A percentile compares a stretch with the other conserved stretches of the same genome.
phyloP scores from a whole-genome alignment of 1,284 basidiomycete genomes.

The Ustilago lituana region DNA sequence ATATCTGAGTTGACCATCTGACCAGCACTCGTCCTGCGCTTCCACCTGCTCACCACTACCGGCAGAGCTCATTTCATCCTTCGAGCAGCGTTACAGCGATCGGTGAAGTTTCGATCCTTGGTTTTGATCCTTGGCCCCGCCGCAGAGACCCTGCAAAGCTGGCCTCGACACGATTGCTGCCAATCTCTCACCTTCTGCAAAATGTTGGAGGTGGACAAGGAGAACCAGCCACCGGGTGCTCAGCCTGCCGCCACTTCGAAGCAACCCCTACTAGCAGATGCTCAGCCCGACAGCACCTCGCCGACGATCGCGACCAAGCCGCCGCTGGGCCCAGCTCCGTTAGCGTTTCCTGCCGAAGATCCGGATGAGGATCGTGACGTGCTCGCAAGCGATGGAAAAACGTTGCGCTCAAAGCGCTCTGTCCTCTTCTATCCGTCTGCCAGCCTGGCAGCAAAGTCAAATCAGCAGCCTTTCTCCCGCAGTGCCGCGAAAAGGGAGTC shows the following conservation, averaged over 20 bases:
- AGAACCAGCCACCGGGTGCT: slow-evolving; percentile 8
- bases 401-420: slow-evolving; percentile 24
- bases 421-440: slow-evolving; percentile 49
- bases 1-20: too few species aligned
- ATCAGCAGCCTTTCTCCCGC: slow-evolving; percentile 53
- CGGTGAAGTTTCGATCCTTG: too few species aligned
- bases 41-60: too few species aligned
- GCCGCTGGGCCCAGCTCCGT: background rate
- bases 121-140: too few species aligned
- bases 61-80: too few species aligned
- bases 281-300: background rate
- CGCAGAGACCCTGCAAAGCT: too few species aligned
- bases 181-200: background rate
- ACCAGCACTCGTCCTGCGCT: too few species aligned
- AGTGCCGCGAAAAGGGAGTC: slow-evolving; percentile 56
- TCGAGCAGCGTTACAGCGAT: too few species aligned
- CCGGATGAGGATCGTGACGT: slow-evolving; percentile 32
- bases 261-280: background rate
- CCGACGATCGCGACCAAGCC: background rate
- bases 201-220: slow-evolving; percentile 30
- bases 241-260: background rate
- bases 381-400: slow-evolving; percentile 34
- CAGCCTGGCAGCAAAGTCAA: slow-evolving; percentile 38
- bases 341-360: slow-evolving; percentile 31
- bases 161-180: background rate